Evolutionary conservation across 768 basidiomycete genomes (phyloP).

Genomic region (Pulveroboletus sp.): DNA sequence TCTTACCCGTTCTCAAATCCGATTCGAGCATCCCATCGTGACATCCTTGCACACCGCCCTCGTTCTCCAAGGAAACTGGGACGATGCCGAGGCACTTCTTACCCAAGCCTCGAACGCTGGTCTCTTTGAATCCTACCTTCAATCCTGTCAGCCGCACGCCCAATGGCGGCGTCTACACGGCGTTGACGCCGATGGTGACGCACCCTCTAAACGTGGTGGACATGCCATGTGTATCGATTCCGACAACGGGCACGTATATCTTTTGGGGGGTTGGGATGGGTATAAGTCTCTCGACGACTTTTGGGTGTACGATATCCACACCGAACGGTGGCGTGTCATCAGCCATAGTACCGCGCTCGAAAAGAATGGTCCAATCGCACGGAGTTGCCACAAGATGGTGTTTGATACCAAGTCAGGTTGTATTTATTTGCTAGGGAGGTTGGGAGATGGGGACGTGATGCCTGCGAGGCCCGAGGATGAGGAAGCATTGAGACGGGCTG

Average conservation of each 20-base stretch:
- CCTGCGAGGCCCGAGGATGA: slow-evolving; percentile 22
- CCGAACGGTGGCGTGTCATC: slow-evolving; percentile 58
- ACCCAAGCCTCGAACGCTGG: slow-evolving; percentile 44
- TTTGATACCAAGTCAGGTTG: slow-evolving; percentile 67
- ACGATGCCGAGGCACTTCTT: slow-evolving; percentile 51
- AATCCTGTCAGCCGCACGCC: slow-evolving; percentile 50
- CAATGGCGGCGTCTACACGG: slow-evolving; percentile 58
- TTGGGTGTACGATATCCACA: slow-evolving; percentile 63
- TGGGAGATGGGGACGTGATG: slow-evolving; percentile 51
- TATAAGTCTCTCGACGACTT: slow-evolving; percentile 70
- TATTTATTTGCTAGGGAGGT: slow-evolving; percentile 69
- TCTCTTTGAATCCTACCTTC: slow-evolving; percentile 59
- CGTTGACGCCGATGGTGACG: slow-evolving; percentile 58
- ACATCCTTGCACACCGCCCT: slow-evolving; percentile 59
- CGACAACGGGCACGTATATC: slow-evolving; percentile 57
- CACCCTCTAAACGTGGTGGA: slow-evolving; percentile 66
- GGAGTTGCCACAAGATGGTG: slow-evolving; percentile 80
- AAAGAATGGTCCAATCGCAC: slow-evolving; percentile 60
- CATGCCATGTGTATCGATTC: slow-evolving; percentile 80
- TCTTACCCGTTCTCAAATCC: slow-evolving; percentile 18
- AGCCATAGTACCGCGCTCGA: slow-evolving; percentile 52
- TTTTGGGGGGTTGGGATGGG: slow-evolving; percentile 80
- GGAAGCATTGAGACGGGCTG: slow-evolving; percentile 17
- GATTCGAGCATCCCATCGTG: slow-evolving; percentile 64
- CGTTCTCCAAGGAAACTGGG: slow-evolving; percentile 65